Evolutionary conservation across 176 grass and related monocot genomes (phyloP).

Genomic region (Triticum urartu): DNA sequence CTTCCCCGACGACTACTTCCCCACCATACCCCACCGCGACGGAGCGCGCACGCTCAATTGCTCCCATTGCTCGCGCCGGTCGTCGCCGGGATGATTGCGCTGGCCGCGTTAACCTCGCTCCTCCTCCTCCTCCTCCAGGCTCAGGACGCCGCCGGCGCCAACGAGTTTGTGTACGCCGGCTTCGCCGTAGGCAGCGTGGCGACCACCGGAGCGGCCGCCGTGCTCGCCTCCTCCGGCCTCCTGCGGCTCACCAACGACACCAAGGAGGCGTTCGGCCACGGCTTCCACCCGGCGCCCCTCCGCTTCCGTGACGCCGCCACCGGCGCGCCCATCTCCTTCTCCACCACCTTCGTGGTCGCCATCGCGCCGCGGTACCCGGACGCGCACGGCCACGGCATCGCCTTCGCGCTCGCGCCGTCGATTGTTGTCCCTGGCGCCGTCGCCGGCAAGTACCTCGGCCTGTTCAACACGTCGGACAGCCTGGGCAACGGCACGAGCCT

Average conservation of each 20-base stretch:
- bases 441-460: slow-evolving; percentile 67
- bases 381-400: slow-evolving; percentile 67
- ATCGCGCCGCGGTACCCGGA: slow-evolving; percentile 66
- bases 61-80: background rate
- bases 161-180: background rate
- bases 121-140: background rate
- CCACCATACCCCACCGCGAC: background rate
- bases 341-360: slow-evolving; percentile 59
- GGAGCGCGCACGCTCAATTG: background rate
- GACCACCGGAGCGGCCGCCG: background rate
- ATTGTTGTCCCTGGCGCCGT: slow-evolving; percentile 51
- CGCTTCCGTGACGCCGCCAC: slow-evolving; percentile 29
- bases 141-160: background rate
- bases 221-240: slow-evolving; percentile 42
- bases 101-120: background rate
- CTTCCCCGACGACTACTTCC: background rate
- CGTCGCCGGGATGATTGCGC: background rate
- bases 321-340: slow-evolving; percentile 54
- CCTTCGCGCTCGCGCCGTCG: slow-evolving; percentile 57
- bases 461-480: slow-evolving; percentile 51
- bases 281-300: slow-evolving; percentile 42
- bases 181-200: slow-evolving; percentile 22
- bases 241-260: slow-evolving; percentile 72
- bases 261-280: slow-evolving; percentile 47
- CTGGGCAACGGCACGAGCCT: slow-evolving; percentile 65